These are phyloP conservation scores for Escovopsis sp. DNA, from an alignment of 2,329 filamentous ascomycete species.

Conservation along the genomic window DNA sequence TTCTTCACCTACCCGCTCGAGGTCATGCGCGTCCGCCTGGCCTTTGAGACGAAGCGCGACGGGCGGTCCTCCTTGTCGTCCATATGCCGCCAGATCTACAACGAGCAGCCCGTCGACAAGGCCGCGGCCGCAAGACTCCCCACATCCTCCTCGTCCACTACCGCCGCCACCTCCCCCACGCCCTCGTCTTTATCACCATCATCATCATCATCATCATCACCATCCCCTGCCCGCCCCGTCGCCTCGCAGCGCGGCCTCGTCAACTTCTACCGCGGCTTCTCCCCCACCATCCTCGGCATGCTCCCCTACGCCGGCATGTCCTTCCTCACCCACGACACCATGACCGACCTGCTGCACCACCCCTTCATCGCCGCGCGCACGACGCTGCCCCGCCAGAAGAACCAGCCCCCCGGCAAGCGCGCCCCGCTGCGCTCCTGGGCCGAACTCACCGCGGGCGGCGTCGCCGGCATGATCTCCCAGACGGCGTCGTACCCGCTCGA, in stretches of 20 bases:
- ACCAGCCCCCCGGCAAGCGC: slow-evolving; percentile 40
- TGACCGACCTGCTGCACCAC: slow-evolving; percentile 66
- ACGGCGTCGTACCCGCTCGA: slow-evolving; percentile 89
- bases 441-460: slow-evolving; percentile 67
- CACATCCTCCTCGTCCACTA: slow-evolving; percentile 14
- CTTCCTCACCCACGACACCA: slow-evolving; percentile 87
- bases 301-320: slow-evolving; percentile 90
- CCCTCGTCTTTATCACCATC: slow-evolving; percentile 11
- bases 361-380: slow-evolving; percentile 56
- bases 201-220: slow-evolving; percentile 18
- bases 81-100: slow-evolving; percentile 77
- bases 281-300: slow-evolving; percentile 84
- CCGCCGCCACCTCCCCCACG: slow-evolving; percentile 18
- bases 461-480: slow-evolving; percentile 80
- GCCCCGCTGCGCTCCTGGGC: slow-evolving; percentile 71
- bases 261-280: slow-evolving; percentile 94
- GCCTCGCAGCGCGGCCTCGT: slow-evolving; percentile 51
- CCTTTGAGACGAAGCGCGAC: slow-evolving; percentile 78
- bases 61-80: slow-evolving; percentile 53
- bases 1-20: slow-evolving; percentile 95
- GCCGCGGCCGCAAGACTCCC: slow-evolving; percentile 14
- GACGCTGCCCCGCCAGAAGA: slow-evolving; percentile 48
- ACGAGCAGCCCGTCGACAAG: slow-evolving; percentile 43
- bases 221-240: slow-evolving; percentile 20
- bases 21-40: slow-evolving; percentile 78